Evolutionary conservation across 2,329 filamentous ascomycete species (phyloP).

Genomic region (Xylariaceae sp.): DNA sequence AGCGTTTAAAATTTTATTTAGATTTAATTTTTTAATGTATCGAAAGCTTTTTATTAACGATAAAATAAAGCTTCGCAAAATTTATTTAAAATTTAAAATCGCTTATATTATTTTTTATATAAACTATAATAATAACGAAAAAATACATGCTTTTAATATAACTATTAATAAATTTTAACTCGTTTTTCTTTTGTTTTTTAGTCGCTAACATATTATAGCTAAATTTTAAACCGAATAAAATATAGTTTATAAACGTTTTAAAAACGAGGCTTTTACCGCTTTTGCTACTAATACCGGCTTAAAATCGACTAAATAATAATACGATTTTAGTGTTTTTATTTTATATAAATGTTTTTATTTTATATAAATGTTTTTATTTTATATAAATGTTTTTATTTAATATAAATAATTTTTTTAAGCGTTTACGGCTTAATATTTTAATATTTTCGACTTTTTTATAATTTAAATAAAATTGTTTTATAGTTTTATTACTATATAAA

Average conservation of each 20-base stretch:
- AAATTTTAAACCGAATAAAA: neutral
- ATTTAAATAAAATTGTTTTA: neutral
- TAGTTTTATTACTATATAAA: neutral
- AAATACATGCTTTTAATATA: neutral
- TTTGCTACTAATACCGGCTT: no score
- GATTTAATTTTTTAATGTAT: no score
- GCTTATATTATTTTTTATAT: neutral
- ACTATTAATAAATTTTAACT: neutral
- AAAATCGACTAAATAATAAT: no score
- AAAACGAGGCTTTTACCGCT: no score
- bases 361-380: neutral
- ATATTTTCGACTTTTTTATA: neutral
- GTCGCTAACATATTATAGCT: neutral
- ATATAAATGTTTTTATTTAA: neutral
- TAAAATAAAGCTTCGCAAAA: neutral
- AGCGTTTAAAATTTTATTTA: neutral
- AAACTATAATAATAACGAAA: neutral
- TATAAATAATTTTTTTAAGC: neutral
- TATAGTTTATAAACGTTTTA: neutral
- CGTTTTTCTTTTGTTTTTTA: neutral
- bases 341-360: neutral
- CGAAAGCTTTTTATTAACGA: neutral
- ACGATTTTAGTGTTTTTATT: neutral
- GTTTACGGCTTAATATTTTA: neutral
- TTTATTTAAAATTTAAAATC: neutral